Percentiles rank a stretch among this genome's conserved stretches.
Evolutionary conservation across 495 filamentous ascomycete species (phyloP).

Genomic region (Aspergillus baeticus): DNA sequence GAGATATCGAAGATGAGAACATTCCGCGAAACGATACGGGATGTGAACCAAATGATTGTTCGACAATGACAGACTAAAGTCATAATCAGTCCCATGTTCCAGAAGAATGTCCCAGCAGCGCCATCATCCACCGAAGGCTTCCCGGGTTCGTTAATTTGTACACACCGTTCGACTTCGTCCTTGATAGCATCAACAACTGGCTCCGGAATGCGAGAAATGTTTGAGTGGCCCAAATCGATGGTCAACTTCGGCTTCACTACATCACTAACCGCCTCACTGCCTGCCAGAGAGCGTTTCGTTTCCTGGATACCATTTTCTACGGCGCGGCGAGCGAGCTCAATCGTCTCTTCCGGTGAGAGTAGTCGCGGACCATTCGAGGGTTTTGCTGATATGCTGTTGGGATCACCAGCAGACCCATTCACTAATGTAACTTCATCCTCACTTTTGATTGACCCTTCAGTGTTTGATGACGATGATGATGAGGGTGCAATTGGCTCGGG

Average conservation of each 20-base stretch:
- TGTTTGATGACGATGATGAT: slow-evolving; percentile 25
- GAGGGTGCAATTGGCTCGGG: slow-evolving; percentile 25
- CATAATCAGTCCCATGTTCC: slow-evolving; percentile 5
- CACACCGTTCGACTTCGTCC: slow-evolving; percentile 86
- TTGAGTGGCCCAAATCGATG: slow-evolving; percentile 82
- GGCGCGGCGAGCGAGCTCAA: slow-evolving; percentile 59
- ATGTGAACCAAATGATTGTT: slow-evolving; percentile 83
- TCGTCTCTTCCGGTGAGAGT: slow-evolving; percentile 44
- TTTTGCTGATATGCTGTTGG: slow-evolving; percentile 16
- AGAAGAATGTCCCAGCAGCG: background rate
- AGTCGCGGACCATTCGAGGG: slow-evolving; percentile 25
- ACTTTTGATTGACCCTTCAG: slow-evolving; percentile 27
- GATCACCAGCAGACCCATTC: slow-evolving; percentile 31
- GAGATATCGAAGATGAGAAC: slow-evolving; percentile 87
- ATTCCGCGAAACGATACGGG: slow-evolving; percentile 78
- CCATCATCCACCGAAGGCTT: background rate
- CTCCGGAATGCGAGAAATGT: slow-evolving; percentile 77
- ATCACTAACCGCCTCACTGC: slow-evolving; percentile 65
- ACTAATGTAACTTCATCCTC: slow-evolving; percentile 35
- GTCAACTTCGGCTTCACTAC: slow-evolving; percentile 77
- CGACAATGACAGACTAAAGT: slow-evolving; percentile 74
- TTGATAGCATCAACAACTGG: slow-evolving; percentile 91
- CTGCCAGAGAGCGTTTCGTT: slow-evolving; percentile 65
- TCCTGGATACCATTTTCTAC: slow-evolving; percentile 68
- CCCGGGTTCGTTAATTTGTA: slow-evolving; percentile 1